Base-by-base conservation (phyloP, 768 basidiomycete species). In the Coprinellus aureogranulatus region DNA sequence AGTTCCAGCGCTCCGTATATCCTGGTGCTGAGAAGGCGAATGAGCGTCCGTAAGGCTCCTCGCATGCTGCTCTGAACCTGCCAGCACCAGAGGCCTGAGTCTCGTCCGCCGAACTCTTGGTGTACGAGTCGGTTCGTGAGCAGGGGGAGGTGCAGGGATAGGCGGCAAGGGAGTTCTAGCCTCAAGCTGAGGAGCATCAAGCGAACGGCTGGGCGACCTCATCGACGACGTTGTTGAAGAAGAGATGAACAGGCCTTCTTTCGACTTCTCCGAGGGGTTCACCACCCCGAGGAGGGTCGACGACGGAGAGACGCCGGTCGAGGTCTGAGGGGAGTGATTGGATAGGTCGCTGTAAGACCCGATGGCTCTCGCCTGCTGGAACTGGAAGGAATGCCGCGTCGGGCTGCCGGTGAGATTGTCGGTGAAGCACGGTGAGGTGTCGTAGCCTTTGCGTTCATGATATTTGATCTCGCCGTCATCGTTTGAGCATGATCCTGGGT, bases 291-390 rank as follows among this genome's bases (percentile, higher is more conserved):
- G 41, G 16, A 44, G 27, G 16, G 48, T 49, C 2, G 55, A 41
- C 20, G 22, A 26, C 2, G 55, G 37, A 46, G 28, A 34, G 8
- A 34, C 6, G 14, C 6, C n/a, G 10, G 41, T 11, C 12, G 22
- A 11, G 3, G 45, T 34, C 11, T 42, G 48, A 12, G 54, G 54
- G 4, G 55, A 45, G 22, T 27, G 2, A 40, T 42, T 34, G 2
- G 48, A 44, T 9, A 59, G 56, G 37, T 62, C 61, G 30, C 50
- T 46, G 37, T 50, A 54, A n/a, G 61, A 62, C 20, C 61, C 61
- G 31, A 62, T 57, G n/a, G 59, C 61, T 28, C 54, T 59, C 9
- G 52, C 40, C 30, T 46, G 27, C 4, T 8, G 3, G 52, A 50
- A 53, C 1, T 2, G 8, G 37, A 49, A 49, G 1, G 10, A 28